Evolutionary conservation across 1,139 yeast species (phyloP).

Genomic region (Maudiozyma humilis): DNA sequence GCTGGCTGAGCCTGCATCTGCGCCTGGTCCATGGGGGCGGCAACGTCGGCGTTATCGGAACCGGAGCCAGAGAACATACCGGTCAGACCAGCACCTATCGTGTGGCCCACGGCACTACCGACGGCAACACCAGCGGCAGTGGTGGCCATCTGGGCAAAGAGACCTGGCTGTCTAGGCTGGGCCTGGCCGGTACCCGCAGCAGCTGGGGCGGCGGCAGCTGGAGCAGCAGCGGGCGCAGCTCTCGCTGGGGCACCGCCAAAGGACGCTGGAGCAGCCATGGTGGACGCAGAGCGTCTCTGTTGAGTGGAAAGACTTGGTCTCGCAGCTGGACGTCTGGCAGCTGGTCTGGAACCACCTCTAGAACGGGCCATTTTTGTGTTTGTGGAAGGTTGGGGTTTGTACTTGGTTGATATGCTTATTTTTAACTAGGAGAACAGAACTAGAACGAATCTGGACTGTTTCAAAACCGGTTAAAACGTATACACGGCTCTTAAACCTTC

Average conservation of each 20-base stretch:
- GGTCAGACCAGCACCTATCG: conserved; percentile 89
- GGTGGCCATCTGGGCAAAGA: conserved; percentile 94
- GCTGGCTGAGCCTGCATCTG: conserved; percentile 35
- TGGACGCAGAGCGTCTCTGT: conserved; percentile 67
- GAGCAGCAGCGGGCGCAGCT: conserved; percentile 15
- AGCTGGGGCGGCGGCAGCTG: conserved; percentile 27
- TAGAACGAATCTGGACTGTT: too few species aligned
- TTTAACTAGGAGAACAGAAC: too few species aligned
- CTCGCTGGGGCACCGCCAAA: conserved; percentile 32
- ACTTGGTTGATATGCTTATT: too few species aligned
- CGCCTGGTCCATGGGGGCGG: conserved; percentile 37
- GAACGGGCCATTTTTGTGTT: conserved; percentile 44
- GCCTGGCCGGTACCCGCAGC: conserved; percentile 31
- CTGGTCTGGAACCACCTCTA: conserved; percentile 44
- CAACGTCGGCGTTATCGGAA: conserved; percentile 44
- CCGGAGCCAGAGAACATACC: conserved; percentile 84
- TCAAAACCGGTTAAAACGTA: too few species aligned
- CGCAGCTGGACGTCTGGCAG: conserved; percentile 19
- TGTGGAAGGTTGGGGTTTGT: too few species aligned
- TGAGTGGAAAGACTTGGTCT: conserved; percentile 34
- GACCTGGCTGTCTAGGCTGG: conserved; percentile 68
- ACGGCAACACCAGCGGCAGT: conserved; percentile 99
- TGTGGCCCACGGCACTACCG: conserved; percentile 94
- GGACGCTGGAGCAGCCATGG: conserved; percentile 48
- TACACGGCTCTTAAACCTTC: too few species aligned